These are phyloP conservation scores for Scenedesmus sp. DNA, from an alignment of 163 green algal species.

Conservation along the genomic window DNA sequence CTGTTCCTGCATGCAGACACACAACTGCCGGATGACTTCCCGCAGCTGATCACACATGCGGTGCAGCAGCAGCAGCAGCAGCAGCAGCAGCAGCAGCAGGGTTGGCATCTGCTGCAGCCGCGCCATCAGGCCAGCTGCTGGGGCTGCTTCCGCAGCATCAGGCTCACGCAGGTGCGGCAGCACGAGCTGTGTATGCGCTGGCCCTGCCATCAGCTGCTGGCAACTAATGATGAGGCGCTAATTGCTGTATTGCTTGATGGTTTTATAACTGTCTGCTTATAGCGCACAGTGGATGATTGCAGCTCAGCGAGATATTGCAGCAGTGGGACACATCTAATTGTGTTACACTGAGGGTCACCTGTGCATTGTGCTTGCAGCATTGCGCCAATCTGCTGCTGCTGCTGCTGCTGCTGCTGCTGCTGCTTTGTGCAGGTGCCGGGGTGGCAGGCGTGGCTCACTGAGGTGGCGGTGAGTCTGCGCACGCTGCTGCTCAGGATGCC, in stretches of 20 bases:
- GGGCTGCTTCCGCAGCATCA: constrained; percentile 60
- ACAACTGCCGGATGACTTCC: constrained; percentile 53
- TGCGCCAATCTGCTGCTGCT: not conserved
- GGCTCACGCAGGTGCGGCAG: constrained; percentile 1
- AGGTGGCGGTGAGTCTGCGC: constrained; percentile 60
- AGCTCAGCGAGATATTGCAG: not conserved
- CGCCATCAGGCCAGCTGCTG: constrained; percentile 24
- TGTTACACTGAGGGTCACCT: not conserved
- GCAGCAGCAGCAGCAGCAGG: constrained; percentile 31
- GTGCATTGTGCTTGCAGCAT: too few relatives aligned
- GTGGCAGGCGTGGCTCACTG: constrained; percentile 42
- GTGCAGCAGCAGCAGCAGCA: not conserved
- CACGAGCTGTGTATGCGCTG: too few relatives aligned
- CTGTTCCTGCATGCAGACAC: constrained; percentile 70
- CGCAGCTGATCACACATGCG: not conserved
- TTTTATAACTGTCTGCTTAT: too few relatives aligned
- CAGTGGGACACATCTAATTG: not conserved
- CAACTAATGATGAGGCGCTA: too few relatives aligned
- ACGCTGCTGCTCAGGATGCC: constrained; percentile 65
- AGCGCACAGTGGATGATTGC: too few relatives aligned
- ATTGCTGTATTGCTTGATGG: too few relatives aligned
- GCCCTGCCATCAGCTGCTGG: not conserved
- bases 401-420: not conserved
- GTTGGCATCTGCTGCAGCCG: not conserved
- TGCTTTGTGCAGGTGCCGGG: constrained; percentile 5